Conservation (phyloP, 305 asterid species). For the Caryopteris hybrid region DNA sequence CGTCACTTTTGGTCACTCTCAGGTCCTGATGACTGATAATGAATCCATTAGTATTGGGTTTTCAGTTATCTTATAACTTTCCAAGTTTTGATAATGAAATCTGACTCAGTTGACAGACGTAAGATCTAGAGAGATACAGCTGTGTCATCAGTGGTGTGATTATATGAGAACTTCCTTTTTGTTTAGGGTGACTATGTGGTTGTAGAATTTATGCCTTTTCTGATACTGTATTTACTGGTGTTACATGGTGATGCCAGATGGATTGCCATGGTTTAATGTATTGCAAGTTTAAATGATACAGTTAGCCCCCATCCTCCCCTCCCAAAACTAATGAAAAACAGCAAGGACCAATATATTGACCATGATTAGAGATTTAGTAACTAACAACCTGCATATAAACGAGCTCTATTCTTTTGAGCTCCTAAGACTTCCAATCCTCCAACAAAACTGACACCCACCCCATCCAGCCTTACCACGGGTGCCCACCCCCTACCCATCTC, state of each 20-base stretch:
- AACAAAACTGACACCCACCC: neutral
- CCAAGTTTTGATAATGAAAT: neutral
- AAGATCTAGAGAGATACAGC: neutral
- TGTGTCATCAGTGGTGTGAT: neutral
- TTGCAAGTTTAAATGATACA: neutral
- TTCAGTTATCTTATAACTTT: neutral
- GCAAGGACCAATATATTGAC: neutral
- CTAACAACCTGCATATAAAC: neutral
- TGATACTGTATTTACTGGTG: neutral
- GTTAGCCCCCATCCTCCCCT: neutral
- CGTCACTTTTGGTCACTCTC: neutral
- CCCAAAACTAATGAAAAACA: neutral
- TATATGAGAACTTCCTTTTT: neutral
- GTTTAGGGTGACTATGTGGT: neutral
- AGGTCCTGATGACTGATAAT: neutral
- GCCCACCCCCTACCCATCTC: neutral
- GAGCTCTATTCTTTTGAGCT: neutral
- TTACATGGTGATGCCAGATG: neutral
- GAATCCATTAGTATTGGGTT: neutral
- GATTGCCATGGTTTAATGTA: neutral
- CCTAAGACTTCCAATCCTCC: neutral
- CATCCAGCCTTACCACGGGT: neutral
- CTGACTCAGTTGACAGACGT: neutral
- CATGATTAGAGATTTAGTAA: neutral
- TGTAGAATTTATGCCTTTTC: neutral